These are phyloP conservation scores for Allantophomopsis lycopodina DNA, from an alignment of 2,329 filamentous ascomycete species.

Conservation along the genomic window DNA sequence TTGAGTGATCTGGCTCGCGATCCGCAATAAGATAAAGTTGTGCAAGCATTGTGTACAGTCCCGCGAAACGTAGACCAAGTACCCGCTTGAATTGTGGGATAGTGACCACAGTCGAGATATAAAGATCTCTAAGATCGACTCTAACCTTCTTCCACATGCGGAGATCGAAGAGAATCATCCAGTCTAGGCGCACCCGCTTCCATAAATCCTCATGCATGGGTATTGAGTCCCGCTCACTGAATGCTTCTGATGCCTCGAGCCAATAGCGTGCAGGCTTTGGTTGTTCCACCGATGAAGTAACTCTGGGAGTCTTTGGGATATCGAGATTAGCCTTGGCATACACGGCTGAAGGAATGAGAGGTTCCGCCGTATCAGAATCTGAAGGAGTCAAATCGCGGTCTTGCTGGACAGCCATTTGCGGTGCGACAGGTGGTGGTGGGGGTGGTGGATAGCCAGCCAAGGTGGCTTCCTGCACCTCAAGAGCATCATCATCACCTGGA, in stretches of 20 bases:
- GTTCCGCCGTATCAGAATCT: slow-evolving; percentile 59
- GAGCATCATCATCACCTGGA: slow-evolving; percentile 38
- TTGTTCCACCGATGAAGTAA: slow-evolving; percentile 27
- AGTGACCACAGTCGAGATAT: slow-evolving; percentile 91
- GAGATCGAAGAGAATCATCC: slow-evolving; percentile 87
- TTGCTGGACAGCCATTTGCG: slow-evolving; percentile 26
- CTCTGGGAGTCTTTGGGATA: slow-evolving; percentile 71
- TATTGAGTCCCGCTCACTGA: slow-evolving; percentile 45
- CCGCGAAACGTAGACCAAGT: slow-evolving; percentile 83
- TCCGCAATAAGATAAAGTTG: slow-evolving; percentile 94
- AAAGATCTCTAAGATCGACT: slow-evolving; percentile 80
- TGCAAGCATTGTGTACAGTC: slow-evolving; percentile 83
- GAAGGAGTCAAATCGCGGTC: slow-evolving; percentile 54
- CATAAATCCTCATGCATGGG: slow-evolving; percentile 77
- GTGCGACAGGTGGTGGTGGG: slow-evolving; percentile 48
- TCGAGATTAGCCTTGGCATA: slow-evolving; percentile 53
- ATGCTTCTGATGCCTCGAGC: slow-evolving; percentile 66
- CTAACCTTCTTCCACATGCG: slow-evolving; percentile 94
- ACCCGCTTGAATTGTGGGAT: slow-evolving; percentile 95
- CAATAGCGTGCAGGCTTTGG: slow-evolving; percentile 69
- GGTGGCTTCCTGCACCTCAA: slow-evolving; percentile 67
- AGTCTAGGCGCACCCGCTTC: slow-evolving; percentile 80
- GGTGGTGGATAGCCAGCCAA: slow-evolving; percentile 60
- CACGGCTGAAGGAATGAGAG: slow-evolving; percentile 45
- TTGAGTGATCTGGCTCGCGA: slow-evolving; percentile 92